Conservation (phyloP, 805 yeast species). For the Metschnikowia kofuensis region DNA sequence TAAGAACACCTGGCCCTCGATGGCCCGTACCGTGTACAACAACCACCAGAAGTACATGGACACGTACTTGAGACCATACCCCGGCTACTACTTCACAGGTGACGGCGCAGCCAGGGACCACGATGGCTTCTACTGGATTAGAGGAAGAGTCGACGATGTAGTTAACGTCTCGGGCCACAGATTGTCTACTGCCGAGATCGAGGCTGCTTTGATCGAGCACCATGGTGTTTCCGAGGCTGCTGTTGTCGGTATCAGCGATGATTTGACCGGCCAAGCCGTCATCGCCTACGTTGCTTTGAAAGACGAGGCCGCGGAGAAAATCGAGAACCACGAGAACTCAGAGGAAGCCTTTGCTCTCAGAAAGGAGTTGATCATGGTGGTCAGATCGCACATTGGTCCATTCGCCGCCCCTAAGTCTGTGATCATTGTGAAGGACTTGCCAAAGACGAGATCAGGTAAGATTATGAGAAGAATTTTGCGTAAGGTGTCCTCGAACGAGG, state of each 20-base stretch:
- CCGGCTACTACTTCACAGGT: constrained; percentile 81
- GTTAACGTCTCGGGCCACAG: constrained; percentile 87
- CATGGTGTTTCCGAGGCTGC: constrained; percentile 72
- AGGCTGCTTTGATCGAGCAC: constrained; percentile 77
- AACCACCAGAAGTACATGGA: constrained; percentile 74
- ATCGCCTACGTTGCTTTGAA: constrained; percentile 78
- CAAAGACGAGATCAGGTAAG: constrained; percentile 84
- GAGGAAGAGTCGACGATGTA: constrained; percentile 86
- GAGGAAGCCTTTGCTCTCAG: constrained; percentile 53
- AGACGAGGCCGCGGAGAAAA: constrained; percentile 35
- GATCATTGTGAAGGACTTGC: constrained; percentile 70
- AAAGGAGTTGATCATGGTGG: constrained; percentile 64
- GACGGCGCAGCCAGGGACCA: constrained; percentile 87
- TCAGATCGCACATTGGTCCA: constrained; percentile 78
- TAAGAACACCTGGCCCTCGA: constrained; percentile 77
- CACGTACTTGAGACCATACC: constrained; percentile 80
- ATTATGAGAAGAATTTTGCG: constrained; percentile 84
- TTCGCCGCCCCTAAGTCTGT: constrained; percentile 82
- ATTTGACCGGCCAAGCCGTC: constrained; percentile 83
- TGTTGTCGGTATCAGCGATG: constrained; percentile 80
- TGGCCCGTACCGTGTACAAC: constrained; percentile 79
- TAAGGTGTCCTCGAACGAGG: constrained; percentile 71
- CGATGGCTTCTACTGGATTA: constrained; percentile 82
- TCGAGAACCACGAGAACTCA: constrained; percentile 28
- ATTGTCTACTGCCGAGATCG: constrained; percentile 85